These are phyloP conservation scores for Straminergon stramineum DNA, from an alignment of 225 moss, liverwort and hornwort species.

Conservation along the genomic window DNA sequence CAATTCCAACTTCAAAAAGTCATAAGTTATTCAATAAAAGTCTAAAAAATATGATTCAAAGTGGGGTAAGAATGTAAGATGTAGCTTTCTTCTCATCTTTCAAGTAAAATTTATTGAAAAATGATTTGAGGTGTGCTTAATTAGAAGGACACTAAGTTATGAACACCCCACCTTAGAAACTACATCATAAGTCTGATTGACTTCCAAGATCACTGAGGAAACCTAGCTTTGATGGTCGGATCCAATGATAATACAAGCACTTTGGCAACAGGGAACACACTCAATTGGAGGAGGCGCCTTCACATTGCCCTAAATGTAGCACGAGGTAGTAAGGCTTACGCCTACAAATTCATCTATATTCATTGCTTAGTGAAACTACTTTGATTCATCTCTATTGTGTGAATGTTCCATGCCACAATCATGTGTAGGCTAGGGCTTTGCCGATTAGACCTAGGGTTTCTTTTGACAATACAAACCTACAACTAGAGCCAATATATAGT, in stretches of 20 bases:
- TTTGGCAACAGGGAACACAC: neutral
- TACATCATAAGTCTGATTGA: neutral
- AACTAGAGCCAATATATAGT: too few relatives aligned
- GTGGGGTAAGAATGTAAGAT: too few relatives aligned
- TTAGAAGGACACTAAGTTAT: too few relatives aligned
- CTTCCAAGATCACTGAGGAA: neutral
- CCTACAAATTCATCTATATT: neutral
- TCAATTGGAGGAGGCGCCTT: neutral
- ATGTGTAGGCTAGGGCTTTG: neutral
- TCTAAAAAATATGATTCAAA: too few relatives aligned
- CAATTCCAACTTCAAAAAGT: neutral
- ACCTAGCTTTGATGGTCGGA: neutral
- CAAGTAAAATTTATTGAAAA: accelerated
- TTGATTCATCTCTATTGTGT: accelerated
- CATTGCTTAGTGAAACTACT: neutral
- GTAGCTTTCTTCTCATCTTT: neutral
- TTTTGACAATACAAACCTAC: too few relatives aligned
- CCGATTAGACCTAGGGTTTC: too few relatives aligned
- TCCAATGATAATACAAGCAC: neutral
- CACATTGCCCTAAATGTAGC: neutral
- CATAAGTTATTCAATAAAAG: too few relatives aligned
- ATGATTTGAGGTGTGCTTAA: neutral
- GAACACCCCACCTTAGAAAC: neutral
- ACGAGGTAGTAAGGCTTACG: neutral
- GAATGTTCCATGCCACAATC: neutral